phyloP scores from a whole-genome alignment of 2,329 filamentous ascomycete species.

The Fusarium brachygibbosum region DNA sequence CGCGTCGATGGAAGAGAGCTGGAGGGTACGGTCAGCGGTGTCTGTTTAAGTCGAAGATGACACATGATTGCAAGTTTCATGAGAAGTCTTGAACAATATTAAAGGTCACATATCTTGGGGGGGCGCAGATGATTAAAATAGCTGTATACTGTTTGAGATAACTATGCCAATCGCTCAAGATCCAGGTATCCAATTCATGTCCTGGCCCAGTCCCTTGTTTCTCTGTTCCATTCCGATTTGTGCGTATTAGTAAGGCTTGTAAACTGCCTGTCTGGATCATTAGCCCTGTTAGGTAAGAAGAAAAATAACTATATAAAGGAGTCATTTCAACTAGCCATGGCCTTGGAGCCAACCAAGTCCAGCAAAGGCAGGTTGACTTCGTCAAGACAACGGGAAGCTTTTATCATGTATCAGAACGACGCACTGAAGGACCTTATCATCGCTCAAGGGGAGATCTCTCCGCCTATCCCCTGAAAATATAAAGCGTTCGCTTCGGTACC shows the following conservation, averaged over 20 bases:
- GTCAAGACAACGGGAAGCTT: neutral
- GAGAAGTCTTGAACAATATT: neutral
- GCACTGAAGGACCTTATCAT: neutral
- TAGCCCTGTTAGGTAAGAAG: neutral
- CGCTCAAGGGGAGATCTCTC: no score
- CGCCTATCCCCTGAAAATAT: no score
- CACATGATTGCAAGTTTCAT: constrained; percentile 8
- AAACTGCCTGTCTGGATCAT: neutral
- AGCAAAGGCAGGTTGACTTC: neutral
- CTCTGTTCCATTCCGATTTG: neutral
- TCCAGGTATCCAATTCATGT: constrained; percentile 34
- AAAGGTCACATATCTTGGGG: neutral
- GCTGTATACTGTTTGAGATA: constrained; percentile 8
- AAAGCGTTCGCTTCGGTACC: neutral
- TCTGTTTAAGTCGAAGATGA: constrained; percentile 5
- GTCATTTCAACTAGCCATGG: neutral
- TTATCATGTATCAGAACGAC: neutral
- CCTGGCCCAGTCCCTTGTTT: constrained; percentile 5
- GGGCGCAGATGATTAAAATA: constrained; percentile 2
- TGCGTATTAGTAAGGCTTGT: neutral
- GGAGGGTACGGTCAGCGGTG: constrained; percentile 3
- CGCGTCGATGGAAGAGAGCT: constrained; percentile 25
- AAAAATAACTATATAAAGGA: neutral
- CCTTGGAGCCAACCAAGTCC: neutral
- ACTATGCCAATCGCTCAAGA: constrained; percentile 5